Percentiles rank a stretch among this genome's conserved stretches.
phyloP scores from a whole-genome alignment of 331 rosid species.

The Stylosanthes scabra region DNA sequence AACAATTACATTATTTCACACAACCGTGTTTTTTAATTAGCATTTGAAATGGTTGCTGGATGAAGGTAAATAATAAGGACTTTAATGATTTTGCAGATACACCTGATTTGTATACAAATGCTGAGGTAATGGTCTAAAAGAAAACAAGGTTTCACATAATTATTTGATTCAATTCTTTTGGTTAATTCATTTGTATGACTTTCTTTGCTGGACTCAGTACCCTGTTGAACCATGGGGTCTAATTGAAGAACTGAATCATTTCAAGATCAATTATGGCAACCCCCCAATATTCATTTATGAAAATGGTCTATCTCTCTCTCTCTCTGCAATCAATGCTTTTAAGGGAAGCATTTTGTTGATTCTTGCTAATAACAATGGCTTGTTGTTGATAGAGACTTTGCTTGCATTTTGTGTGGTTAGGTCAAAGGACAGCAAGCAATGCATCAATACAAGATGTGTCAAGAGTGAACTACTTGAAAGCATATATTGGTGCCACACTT shows the following conservation, averaged over 20 bases:
- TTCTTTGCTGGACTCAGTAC: slow-evolving; percentile 34
- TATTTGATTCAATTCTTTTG: not conserved
- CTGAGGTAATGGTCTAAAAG: slow-evolving; percentile 35
- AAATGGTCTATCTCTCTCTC: slow-evolving; percentile 48
- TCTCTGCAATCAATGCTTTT: not conserved
- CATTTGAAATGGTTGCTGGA: not conserved
- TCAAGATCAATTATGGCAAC: slow-evolving; percentile 53
- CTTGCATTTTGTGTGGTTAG: slow-evolving; percentile 35
- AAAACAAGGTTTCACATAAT: not conserved
- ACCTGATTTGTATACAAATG: not conserved
- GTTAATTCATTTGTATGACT: not conserved
- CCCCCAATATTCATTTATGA: slow-evolving; percentile 52
- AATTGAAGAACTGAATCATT: slow-evolving; percentile 35
- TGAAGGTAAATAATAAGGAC: not conserved
- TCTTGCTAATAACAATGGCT: not conserved
- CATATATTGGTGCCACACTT: slow-evolving; percentile 40
- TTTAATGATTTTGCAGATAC: slow-evolving; percentile 32
- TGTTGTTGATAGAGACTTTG: slow-evolving; percentile 16
- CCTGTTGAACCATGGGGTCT: slow-evolving; percentile 44
- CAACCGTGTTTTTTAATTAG: slow-evolving; percentile 9
- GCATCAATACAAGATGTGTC: slow-evolving; percentile 54
- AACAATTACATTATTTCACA: not conserved
- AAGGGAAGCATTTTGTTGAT: not conserved
- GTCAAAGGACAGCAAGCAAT: slow-evolving; percentile 52
- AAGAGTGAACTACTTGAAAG: slow-evolving; percentile 43